Percentiles rank a stretch among this genome's conserved stretches.
Conservation (phyloP, 179 eudicot species). For the Beta corolliflora region DNA sequence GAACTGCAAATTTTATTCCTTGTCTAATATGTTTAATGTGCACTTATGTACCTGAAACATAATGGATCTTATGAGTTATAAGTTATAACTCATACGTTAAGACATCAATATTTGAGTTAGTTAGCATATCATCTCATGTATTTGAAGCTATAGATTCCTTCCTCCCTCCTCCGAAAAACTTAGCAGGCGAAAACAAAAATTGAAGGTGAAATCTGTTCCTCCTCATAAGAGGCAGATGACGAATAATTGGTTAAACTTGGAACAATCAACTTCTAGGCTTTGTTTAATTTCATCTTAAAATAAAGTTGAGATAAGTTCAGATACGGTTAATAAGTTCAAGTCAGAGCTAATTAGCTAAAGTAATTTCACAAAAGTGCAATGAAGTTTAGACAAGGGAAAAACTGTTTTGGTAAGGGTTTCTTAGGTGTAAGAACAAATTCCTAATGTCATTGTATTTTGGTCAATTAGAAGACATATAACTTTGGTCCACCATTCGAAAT, state of each 20-base stretch:
- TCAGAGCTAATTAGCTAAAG: too few relatives aligned
- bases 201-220: neutral
- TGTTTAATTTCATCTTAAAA: too few relatives aligned
- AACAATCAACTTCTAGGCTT: neutral
- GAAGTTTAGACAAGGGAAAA: too few relatives aligned
- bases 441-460: neutral
- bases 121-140: neutral
- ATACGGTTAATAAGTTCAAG: too few relatives aligned
- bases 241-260: neutral
- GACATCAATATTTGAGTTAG: neutral
- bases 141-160: neutral
- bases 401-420: too few relatives aligned
- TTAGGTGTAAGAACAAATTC: too few relatives aligned
- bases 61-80: neutral
- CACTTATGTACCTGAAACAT: neutral
- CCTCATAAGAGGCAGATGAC: neutral
- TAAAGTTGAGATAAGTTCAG: too few relatives aligned
- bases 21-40: neutral
- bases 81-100: neutral
- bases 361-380: too few relatives aligned
- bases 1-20: neutral
- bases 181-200: neutral
- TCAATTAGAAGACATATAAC: neutral
- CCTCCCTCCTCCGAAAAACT: neutral
- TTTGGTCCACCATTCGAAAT: neutral